Evolutionary conservation across 805 yeast species (phyloP).

Genomic region (Saccharomycopsis sp.): DNA sequence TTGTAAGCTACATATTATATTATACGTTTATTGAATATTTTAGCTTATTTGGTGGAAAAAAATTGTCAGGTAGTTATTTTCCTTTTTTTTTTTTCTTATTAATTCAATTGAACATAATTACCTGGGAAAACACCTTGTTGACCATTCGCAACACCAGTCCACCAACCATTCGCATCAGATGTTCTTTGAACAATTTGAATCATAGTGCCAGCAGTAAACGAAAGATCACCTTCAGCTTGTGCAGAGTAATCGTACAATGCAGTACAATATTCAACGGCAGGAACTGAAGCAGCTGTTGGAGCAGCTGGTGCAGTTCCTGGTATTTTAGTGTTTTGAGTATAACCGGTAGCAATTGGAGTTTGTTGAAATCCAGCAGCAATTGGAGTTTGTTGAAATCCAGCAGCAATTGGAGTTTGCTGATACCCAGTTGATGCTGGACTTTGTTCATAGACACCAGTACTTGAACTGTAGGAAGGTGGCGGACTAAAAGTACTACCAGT

Average conservation of each 20-base stretch:
- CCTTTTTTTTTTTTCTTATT: too few species aligned
- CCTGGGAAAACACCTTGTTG: slow-evolving; percentile 93
- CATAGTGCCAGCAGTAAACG: slow-evolving; percentile 80
- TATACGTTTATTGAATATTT: too few species aligned
- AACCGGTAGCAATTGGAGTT: not conserved
- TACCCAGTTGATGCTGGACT: not conserved
- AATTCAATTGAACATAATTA: slow-evolving; percentile 78
- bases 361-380: not conserved
- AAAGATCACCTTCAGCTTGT: slow-evolving; percentile 86
- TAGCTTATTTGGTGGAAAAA: too few species aligned
- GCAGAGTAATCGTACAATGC: slow-evolving; percentile 90
- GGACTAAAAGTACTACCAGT: not conserved
- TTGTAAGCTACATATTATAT: too few species aligned
- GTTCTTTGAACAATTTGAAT: slow-evolving; percentile 81
- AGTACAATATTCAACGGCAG: slow-evolving; percentile 59
- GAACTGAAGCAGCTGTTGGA: slow-evolving; percentile 2
- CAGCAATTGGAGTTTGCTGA: not conserved
- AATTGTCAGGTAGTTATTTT: too few species aligned
- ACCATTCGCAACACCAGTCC: slow-evolving; percentile 89
- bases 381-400: not conserved
- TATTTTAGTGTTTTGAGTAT: not conserved
- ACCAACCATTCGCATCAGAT: slow-evolving; percentile 88
- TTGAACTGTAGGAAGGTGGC: not conserved
- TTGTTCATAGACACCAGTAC: too few species aligned
- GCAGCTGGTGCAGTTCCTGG: slow-evolving; percentile 2